Percentiles rank a stretch among this genome's conserved stretches.
phyloP scores from a whole-genome alignment of 495 filamentous ascomycete species.

The Penicillium arizonense region DNA sequence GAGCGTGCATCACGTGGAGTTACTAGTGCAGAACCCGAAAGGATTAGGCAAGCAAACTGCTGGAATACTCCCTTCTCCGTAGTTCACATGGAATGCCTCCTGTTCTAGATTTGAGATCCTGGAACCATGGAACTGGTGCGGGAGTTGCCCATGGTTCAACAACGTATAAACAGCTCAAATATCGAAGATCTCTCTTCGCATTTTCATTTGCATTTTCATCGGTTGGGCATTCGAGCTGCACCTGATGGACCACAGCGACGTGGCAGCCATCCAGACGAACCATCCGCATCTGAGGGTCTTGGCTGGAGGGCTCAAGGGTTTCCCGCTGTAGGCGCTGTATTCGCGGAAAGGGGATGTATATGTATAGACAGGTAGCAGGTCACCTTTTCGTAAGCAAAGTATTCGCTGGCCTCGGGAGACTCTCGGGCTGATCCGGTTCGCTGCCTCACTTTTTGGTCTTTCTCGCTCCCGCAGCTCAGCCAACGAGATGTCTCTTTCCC shows the following conservation, averaged over 20 bases:
- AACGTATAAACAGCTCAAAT: not conserved
- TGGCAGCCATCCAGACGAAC: slow-evolving; percentile 16
- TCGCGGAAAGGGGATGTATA: slow-evolving; percentile 1
- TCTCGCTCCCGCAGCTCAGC: slow-evolving; percentile 4
- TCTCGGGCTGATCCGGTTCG: slow-evolving; percentile 42
- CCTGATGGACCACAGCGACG: slow-evolving; percentile 14
- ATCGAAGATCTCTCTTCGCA: not conserved
- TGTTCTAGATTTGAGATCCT: too few species aligned
- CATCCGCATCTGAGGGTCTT: too few species aligned
- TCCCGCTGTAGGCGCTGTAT: slow-evolving; percentile 16
- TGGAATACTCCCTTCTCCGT: too few species aligned
- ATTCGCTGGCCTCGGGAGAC: slow-evolving; percentile 18
- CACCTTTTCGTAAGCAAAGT: slow-evolving; percentile 5
- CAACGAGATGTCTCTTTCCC: slow-evolving; percentile 5
- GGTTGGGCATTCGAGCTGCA: slow-evolving; percentile 4
- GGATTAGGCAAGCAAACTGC: not conserved
- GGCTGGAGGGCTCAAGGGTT: not conserved
- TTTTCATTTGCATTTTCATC: too few species aligned
- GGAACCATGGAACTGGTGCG: not conserved
- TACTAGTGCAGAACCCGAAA: not conserved
- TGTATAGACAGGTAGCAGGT: slow-evolving; percentile 2
- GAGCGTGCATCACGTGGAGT: slow-evolving; percentile 1
- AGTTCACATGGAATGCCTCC: too few species aligned
- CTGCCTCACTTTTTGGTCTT: slow-evolving; percentile 41
- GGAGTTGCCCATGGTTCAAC: not conserved